Evolutionary conservation across 208 protist genomes (phyloP).

Genomic region (Kentomonas sorsogonicus): DNA sequence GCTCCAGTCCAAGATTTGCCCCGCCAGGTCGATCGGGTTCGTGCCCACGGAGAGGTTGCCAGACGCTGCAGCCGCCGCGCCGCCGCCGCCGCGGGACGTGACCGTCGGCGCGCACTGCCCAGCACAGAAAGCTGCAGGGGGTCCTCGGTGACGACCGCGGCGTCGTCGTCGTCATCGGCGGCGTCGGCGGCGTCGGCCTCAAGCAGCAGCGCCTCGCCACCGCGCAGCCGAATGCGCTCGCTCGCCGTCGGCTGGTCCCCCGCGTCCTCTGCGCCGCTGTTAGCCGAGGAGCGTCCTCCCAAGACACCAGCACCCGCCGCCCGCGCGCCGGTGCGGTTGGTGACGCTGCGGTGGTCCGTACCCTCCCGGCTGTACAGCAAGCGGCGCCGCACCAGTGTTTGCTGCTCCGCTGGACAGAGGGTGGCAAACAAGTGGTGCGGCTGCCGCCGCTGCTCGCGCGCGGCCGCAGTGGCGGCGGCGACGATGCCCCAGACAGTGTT

Average conservation of each 20-base stretch:
- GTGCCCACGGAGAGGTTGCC: too few species aligned
- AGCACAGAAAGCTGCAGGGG: too few species aligned
- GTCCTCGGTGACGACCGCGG: constrained; percentile 13
- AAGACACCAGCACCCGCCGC: neutral
- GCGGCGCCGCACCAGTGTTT: constrained; percentile 65
- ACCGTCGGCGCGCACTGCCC: too few species aligned
- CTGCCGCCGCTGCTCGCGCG: neutral
- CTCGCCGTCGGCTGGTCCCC: neutral
- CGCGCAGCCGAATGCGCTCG: constrained; percentile 30
- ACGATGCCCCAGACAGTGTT: constrained; percentile 75
- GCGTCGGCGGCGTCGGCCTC: constrained; percentile 29
- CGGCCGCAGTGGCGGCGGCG: constrained; percentile 15
- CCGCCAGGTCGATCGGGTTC: neutral
- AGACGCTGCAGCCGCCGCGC: too few species aligned
- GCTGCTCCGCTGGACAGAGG: constrained; percentile 59
- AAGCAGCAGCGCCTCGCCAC: constrained; percentile 52
- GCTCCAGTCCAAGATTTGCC: neutral
- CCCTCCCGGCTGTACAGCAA: constrained; percentile 53
- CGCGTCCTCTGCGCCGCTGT: constrained; percentile 1
- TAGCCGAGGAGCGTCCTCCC: neutral
- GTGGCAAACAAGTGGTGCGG: constrained; percentile 44
- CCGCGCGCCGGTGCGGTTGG: neutral
- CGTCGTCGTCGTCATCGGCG: constrained; percentile 30
- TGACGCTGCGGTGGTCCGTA: constrained; percentile 62
- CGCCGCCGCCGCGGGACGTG: too few species aligned